Conservation (phyloP, 2,329 filamentous ascomycete genomes). For the Helicocarpus griseus region DNA sequence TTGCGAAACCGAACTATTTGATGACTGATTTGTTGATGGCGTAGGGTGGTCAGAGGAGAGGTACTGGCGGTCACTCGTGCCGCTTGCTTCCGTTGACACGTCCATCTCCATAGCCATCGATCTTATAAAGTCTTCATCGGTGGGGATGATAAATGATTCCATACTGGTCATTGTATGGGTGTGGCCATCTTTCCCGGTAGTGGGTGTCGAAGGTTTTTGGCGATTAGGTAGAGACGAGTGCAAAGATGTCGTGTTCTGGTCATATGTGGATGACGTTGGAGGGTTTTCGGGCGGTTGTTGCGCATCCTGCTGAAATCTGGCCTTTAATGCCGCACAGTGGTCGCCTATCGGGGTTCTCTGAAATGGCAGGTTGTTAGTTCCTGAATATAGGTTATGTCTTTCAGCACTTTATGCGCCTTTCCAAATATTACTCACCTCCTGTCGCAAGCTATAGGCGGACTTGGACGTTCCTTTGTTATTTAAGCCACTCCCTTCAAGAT, state of each 20-base stretch:
- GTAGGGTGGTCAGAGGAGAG: constrained; percentile 26
- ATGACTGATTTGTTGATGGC: constrained; percentile 27
- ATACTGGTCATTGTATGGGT: not conserved
- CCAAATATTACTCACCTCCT: not conserved
- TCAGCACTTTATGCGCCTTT: too few relatives aligned
- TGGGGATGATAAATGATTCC: not conserved
- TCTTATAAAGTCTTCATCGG: not conserved
- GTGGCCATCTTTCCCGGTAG: not conserved
- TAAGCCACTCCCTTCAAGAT: constrained; percentile 55
- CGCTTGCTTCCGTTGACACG: constrained; percentile 21
- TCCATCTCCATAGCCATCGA: constrained; percentile 23
- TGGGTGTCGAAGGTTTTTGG: not conserved
- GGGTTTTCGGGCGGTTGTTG: not conserved
- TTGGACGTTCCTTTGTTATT: constrained; percentile 7
- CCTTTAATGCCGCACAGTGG: not conserved
- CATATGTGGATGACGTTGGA: not conserved
- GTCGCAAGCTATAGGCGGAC: not conserved
- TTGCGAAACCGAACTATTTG: constrained; percentile 27
- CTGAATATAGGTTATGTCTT: too few relatives aligned
- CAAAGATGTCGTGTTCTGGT: not conserved
- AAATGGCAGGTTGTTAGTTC: not conserved
- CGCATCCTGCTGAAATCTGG: not conserved
- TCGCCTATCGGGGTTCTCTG: not conserved
- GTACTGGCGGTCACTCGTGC: constrained; percentile 20
- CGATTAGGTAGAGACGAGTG: not conserved